Conservation (phyloP, 2,329 filamentous ascomycete species). For the Aschersonia sp. region DNA sequence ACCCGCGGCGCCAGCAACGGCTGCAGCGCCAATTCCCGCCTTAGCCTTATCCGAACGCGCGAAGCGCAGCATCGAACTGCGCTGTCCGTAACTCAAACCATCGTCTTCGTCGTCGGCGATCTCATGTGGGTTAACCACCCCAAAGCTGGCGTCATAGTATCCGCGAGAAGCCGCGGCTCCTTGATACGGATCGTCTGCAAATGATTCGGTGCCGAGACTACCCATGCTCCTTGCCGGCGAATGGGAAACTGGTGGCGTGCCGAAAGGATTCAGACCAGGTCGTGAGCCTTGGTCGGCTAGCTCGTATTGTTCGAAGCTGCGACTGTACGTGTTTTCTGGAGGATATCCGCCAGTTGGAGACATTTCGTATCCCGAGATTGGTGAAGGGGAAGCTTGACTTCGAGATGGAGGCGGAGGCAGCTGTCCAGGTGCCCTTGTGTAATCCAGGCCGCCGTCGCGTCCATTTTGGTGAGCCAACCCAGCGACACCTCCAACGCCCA, state of each 20-base stretch:
- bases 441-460: conserved; percentile 49
- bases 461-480: conserved; percentile 45
- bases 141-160: conserved; percentile 33
- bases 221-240: conserved; percentile 36
- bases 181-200: conserved; percentile 53
- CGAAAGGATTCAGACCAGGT: conserved; percentile 25
- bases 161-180: conserved; percentile 15
- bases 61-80: conserved; percentile 46
- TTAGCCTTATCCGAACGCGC: conserved; percentile 25
- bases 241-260: conserved; percentile 17
- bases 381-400: conserved; percentile 10
- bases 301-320: conserved; percentile 4
- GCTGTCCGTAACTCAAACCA: conserved; percentile 46
- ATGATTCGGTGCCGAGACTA: conserved; percentile 28
- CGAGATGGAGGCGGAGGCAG: conserved; percentile 23
- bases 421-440: conserved; percentile 30
- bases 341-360: conserved; percentile 9
- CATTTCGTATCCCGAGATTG: conserved; percentile 7
- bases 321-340: conserved; percentile 2
- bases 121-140: conserved; percentile 59
- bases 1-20: conserved; percentile 28
- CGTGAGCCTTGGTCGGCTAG: conserved; percentile 23
- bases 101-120: conserved; percentile 86
- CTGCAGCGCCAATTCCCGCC: conserved; percentile 23
- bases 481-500: not conserved